Percentiles rank a stretch among this genome's conserved stretches.
Conservation (phyloP, 148 eudicot species). For the Fagopyrum homotropicum region DNA sequence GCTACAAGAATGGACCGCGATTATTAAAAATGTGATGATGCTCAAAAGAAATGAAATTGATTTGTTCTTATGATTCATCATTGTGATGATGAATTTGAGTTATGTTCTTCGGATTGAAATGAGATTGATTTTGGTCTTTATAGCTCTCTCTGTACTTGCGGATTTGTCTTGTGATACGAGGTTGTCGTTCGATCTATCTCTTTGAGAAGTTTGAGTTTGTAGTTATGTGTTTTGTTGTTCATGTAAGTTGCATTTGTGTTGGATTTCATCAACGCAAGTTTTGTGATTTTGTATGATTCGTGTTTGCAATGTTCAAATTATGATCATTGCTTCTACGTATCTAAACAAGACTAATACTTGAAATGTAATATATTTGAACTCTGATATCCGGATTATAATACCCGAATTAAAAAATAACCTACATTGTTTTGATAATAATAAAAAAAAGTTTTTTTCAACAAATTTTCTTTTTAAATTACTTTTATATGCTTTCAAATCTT, state of each 20-base stretch:
- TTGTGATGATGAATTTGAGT: background rate
- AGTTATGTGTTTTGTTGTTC: background rate
- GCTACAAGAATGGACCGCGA: background rate
- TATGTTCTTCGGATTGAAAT: background rate
- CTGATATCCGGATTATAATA: no score
- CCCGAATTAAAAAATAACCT: no score
- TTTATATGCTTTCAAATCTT: no score
- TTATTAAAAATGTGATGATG: background rate
- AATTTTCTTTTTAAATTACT: no score
- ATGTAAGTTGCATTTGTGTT: background rate
- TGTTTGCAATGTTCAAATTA: background rate
- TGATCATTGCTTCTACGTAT: no score
- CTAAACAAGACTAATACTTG: no score
- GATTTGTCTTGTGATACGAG: background rate
- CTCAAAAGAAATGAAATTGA: background rate
- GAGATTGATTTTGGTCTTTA: background rate
- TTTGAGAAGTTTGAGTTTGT: slow-evolving; percentile 4
- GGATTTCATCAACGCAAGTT: background rate
- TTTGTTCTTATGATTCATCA: background rate
- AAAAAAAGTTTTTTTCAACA: no score
- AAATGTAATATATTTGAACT: no score
- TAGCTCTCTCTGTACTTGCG: background rate
- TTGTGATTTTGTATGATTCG: background rate
- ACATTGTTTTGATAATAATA: no score
- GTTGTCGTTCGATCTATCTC: background rate